Evolutionary conservation across 352 stramenopile species (phyloP).

Genomic region (Halophytophthora batemanensis): DNA sequence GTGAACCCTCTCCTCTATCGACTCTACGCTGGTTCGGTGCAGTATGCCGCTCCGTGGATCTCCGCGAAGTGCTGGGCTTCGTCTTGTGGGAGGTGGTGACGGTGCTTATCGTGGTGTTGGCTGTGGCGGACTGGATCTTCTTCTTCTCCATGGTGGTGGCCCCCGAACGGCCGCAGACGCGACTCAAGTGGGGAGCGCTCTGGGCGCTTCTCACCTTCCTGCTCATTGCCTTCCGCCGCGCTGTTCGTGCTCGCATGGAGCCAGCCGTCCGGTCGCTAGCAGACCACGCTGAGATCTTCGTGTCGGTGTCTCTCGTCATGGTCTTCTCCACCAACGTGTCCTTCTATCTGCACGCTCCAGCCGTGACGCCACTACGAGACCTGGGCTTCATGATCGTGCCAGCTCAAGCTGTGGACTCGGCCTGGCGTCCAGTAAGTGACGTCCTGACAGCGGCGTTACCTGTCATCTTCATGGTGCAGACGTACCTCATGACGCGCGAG

Average conservation of each 20-base stretch:
- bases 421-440: slow-evolving; percentile 64
- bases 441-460: slow-evolving; percentile 57
- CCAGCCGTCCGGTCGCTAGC: slow-evolving; percentile 34
- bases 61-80: slow-evolving; percentile 42
- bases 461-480: slow-evolving; percentile 56
- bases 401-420: slow-evolving; percentile 50
- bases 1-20: too few species aligned
- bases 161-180: slow-evolving; percentile 37
- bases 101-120: slow-evolving; percentile 36
- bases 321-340: slow-evolving; percentile 69
- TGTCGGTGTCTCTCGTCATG: slow-evolving; percentile 58
- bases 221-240: slow-evolving; percentile 44
- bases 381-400: slow-evolving; percentile 75
- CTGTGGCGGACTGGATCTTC: slow-evolving; percentile 50
- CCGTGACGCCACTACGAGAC: slow-evolving; percentile 51
- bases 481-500: slow-evolving; percentile 39
- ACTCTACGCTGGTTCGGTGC: too few species aligned
- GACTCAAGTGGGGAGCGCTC: slow-evolving; percentile 42
- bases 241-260: slow-evolving; percentile 40
- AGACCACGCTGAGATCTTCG: slow-evolving; percentile 67
- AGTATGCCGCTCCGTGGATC: slow-evolving; percentile 16
- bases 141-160: slow-evolving; percentile 70
- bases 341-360: slow-evolving; percentile 67
- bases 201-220: slow-evolving; percentile 45
- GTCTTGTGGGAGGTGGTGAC: slow-evolving; percentile 39